phyloP scores from a whole-genome alignment of 1,284 basidiomycete species.

The Ustilago sp. region DNA sequence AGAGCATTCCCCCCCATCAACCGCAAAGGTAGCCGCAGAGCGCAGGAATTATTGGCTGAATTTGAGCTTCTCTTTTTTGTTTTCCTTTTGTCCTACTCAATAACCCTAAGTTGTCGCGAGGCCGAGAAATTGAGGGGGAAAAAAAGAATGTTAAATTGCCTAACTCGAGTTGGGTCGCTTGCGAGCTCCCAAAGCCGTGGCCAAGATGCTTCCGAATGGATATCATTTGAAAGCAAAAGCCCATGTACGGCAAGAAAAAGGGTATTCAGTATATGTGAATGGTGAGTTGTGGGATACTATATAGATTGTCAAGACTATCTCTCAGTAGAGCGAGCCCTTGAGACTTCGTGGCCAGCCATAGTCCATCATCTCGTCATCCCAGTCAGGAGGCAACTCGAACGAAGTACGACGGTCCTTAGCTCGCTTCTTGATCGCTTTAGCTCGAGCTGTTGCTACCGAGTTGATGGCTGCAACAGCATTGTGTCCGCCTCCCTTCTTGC shows the following conservation, averaged over 20 bases:
- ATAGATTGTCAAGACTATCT: neutral
- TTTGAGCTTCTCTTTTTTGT: neutral
- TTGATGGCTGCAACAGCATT: constrained; percentile 53
- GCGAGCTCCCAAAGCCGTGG: too few species aligned
- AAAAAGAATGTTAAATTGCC: too few species aligned
- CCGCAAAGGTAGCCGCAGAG: neutral
- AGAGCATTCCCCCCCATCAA: too few species aligned
- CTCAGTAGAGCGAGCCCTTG: constrained; percentile 51
- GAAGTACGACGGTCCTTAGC: constrained; percentile 28
- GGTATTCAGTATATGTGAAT: constrained; percentile 4
- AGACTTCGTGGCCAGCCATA: constrained; percentile 53
- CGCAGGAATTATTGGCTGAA: neutral
- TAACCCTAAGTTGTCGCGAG: neutral
- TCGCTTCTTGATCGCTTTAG: constrained; percentile 50
- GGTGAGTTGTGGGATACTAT: neutral
- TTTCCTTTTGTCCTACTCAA: neutral
- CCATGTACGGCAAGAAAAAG: neutral
- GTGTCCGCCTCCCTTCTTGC: constrained; percentile 47
- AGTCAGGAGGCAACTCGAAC: constrained; percentile 41
- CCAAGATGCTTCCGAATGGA: neutral
- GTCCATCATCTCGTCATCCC: constrained; percentile 49
- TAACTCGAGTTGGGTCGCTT: too few species aligned
- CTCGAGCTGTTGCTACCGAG: constrained; percentile 42
- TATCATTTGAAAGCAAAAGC: neutral
- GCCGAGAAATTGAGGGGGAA: too few species aligned